Evolutionary conservation across 176 grass and related monocot genomes (phyloP), one percentile per base, ranked within the genome.

Genomic region (Paspalum vaginatum): DNA sequence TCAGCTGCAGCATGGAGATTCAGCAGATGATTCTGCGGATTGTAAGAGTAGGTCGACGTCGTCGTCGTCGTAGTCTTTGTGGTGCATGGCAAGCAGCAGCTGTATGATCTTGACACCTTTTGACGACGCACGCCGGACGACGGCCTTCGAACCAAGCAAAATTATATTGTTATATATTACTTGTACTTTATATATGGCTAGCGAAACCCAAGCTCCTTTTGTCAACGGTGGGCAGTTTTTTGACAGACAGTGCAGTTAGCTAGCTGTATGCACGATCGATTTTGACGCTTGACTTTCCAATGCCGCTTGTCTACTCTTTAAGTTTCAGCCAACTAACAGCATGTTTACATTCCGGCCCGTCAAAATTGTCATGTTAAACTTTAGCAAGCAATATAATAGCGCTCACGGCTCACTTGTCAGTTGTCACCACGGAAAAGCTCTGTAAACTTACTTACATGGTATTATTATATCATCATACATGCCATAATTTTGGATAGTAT

Each of bases 101-200:
- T 37, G 60, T 62, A 32, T 62, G 60, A 63, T 38, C 37, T 63
- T 63, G 60, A 63, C 25, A 63, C 25, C 27, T 61, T 32, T 61
- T 27, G 58, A 61, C 13, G 25, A 26, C 13, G 27, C 26, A 26
- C 25, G 59, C 26, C 26, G 11, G 25, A 0, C 49, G 1, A 1
- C 8, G 11, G 8, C 21, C n/a, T 61, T 27, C 11, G 3, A 32
- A 61, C 12, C 10, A 48, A 48, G 3, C 24, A 26, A 1, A 4
- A 2, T 4, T 4, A n/a, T 32, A 32, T 1, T 32, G 32, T 32
- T 32, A 32, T 32, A 32, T 32, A 32, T 3, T 32, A 32, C n/a
- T n/a, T n/a, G n/a, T n/a, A n/a, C n/a, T 32, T 32, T 32, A 32
- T 32, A 32, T 32, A 32, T 32, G 3, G 32, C 32, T 32, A 7